phyloP scores from a whole-genome alignment of 208 protist genomes.

The Chromosphaera perkinsii region DNA sequence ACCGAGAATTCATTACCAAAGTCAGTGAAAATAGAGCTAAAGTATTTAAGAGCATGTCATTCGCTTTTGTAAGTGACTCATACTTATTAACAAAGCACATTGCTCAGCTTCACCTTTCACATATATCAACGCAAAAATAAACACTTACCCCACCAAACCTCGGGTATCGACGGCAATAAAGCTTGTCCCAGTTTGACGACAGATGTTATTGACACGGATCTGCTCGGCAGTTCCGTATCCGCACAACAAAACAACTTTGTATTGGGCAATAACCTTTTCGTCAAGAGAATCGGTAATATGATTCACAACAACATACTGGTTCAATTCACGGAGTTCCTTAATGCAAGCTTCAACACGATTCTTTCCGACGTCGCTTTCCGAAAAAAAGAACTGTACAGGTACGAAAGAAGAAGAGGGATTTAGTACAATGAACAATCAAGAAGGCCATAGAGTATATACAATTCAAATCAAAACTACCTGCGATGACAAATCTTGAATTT shows the following conservation, averaged over 20 bases:
- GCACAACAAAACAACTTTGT: too few species aligned
- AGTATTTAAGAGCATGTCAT: too few species aligned
- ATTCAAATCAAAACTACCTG: slow-evolving; percentile 39
- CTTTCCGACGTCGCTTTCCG: slow-evolving; percentile 69
- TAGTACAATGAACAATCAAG: background rate
- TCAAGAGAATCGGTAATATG: too few species aligned
- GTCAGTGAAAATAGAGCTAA: slow-evolving; percentile 58
- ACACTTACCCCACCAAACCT: slow-evolving; percentile 62
- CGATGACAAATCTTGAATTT: slow-evolving; percentile 63
- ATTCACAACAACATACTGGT: slow-evolving; percentile 69
- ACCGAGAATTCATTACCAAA: slow-evolving; percentile 67
- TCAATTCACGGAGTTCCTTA: slow-evolving; percentile 71
- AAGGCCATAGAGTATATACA: background rate
- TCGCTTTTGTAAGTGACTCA: too few species aligned
- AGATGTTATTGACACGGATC: slow-evolving; percentile 47
- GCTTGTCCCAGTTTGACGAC: slow-evolving; percentile 37
- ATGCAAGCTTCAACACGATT: slow-evolving; percentile 51
- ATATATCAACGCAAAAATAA: slow-evolving; percentile 32
- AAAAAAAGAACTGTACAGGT: slow-evolving; percentile 72
- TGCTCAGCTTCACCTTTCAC: background rate
- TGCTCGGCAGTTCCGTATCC: slow-evolving; percentile 21
- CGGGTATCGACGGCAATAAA: slow-evolving; percentile 53
- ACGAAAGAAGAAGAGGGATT: slow-evolving; percentile 3
- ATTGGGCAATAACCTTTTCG: too few species aligned
- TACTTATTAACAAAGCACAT: background rate